Base-by-base conservation (phyloP, 2,329 filamentous ascomycete species). In the Monosporascus sp. region DNA sequence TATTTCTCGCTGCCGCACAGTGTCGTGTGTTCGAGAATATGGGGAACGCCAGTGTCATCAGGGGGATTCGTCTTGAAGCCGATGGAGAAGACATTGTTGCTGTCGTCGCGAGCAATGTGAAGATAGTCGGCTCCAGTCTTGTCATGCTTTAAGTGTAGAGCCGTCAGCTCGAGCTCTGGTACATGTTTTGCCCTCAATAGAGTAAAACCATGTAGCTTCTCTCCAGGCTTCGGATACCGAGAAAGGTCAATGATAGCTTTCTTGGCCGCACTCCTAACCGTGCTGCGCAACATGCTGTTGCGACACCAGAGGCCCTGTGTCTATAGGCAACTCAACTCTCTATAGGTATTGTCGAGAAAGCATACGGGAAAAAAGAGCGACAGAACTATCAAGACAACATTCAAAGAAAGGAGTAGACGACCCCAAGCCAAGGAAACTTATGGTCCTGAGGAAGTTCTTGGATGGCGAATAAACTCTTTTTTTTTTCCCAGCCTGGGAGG, bases 61-160 rank as follows among this genome's bases (percentile, higher is more conserved):
- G 92, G 92, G 18, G 94, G 94, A 68, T 97, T 97, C 24, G 94
- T 99, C 82, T 97, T 97, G 84, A 99, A 99, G 50, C 92, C 94
- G 65, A 99, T 95, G 38, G 92, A 95, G 74, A 99, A 99, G 68
- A 97, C 94, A 89, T 99, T 99, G 76, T 99, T 99, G 76, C 87
- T 88, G 68, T 99, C 94, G 53, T 97, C 91, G 62, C 93, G 82
- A 17, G 92, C 93, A 63, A 99, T 88, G 73, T 99, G 94, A 47
- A 99, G 80, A 68, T 97, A 97, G 61, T 99, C 90, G 58, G 94
- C 94, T 55, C 92, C 90, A 0, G 94, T 99, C 76, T 92, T 92
- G 74, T 97, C 89, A 69, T 99, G 94, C 65, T 89, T 86, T 57
- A 99, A 81, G 58, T 95, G 89, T 50, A 97, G 73, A 5, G 94